Conservation (phyloP, 352 stramenopile species). For the Elongisporangium prolatum region DNA sequence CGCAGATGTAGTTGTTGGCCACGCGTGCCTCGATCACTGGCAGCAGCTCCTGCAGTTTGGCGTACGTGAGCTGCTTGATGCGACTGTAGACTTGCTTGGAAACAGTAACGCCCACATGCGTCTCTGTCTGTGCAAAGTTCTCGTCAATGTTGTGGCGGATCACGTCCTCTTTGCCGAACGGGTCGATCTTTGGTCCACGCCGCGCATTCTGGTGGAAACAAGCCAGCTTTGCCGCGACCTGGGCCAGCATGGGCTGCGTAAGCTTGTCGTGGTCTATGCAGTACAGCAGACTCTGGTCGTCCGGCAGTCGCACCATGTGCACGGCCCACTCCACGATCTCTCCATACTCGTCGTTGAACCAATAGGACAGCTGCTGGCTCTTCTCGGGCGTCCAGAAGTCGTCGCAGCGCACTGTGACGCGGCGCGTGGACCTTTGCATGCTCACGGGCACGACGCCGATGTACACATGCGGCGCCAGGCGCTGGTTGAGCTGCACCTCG, state of each 20-base stretch:
- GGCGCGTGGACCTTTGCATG: slow-evolving; percentile 46
- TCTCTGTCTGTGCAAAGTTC: slow-evolving; percentile 59
- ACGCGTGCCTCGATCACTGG: slow-evolving; percentile 35
- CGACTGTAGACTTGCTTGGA: slow-evolving; percentile 39
- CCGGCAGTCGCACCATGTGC: slow-evolving; percentile 60
- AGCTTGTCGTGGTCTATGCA: slow-evolving; percentile 26
- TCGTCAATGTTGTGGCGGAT: slow-evolving; percentile 65
- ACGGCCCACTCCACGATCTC: slow-evolving; percentile 79
- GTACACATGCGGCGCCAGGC: slow-evolving; percentile 63
- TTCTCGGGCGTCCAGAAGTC: slow-evolving; percentile 68
- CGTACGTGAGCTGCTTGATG: slow-evolving; percentile 49
- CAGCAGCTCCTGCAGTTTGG: slow-evolving; percentile 35
- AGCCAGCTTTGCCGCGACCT: slow-evolving; percentile 44
- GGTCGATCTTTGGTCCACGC: slow-evolving; percentile 47
- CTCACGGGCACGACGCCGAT: slow-evolving; percentile 58
- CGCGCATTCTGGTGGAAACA: slow-evolving; percentile 52
- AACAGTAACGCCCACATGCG: slow-evolving; percentile 44
- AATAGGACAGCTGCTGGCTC: slow-evolving; percentile 54
- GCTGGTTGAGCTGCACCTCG: slow-evolving; percentile 69
- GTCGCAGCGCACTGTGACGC: slow-evolving; percentile 52
- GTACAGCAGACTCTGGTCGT: slow-evolving; percentile 45
- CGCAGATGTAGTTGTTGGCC: slow-evolving; percentile 55
- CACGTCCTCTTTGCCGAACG: slow-evolving; percentile 44
- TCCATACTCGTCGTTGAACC: slow-evolving; percentile 54
- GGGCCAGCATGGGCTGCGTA: slow-evolving; percentile 25